phyloP scores from a whole-genome alignment of 352 stramenopile genomes.

The Globisporangium megalacanthum region DNA sequence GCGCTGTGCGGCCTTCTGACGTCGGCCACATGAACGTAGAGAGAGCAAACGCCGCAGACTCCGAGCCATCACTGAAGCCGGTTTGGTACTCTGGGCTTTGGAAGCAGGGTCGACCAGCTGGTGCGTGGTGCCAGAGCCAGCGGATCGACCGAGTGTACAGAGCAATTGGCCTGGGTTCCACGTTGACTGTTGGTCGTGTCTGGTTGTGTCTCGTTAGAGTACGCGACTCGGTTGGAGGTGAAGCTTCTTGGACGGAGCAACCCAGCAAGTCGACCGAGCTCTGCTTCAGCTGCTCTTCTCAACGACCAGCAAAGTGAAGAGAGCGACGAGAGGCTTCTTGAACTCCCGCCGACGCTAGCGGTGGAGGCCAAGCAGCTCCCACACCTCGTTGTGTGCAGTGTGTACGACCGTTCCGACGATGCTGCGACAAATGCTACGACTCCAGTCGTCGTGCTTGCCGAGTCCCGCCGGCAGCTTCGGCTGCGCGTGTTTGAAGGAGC shows the following conservation, averaged over 20 bases:
- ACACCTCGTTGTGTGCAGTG: conserved; percentile 10
- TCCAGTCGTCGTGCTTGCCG: conserved; percentile 19
- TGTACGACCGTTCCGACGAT: neutral
- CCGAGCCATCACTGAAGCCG: neutral
- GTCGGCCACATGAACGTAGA: neutral
- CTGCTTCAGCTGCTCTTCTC: conserved; percentile 3
- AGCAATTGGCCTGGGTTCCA: no score
- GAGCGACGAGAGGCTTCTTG: conserved; percentile 1
- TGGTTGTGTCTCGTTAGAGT: conserved; percentile 1
- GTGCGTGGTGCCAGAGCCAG: conserved; percentile 9
- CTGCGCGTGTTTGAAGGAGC: conserved; percentile 37
- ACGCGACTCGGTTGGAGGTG: conserved; percentile 8
- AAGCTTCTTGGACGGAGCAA: conserved; percentile 4
- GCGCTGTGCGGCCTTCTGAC: conserved; percentile 4
- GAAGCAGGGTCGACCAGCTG: conserved; percentile 14
- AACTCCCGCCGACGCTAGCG: conserved; percentile 10
- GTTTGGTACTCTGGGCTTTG: conserved; percentile 21
- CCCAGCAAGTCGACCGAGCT: neutral
- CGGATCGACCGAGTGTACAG: neutral
- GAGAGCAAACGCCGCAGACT: no score
- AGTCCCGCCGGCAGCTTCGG: conserved; percentile 27
- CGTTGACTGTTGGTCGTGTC: neutral
- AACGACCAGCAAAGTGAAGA: conserved; percentile 1
- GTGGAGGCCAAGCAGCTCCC: conserved; percentile 19
- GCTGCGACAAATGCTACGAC: neutral